Evolutionary conservation across 2,329 filamentous ascomycete species (phyloP), one percentile per base, ranked within the genome.

Genomic region (Paracoccidioides brasiliensis): DNA sequence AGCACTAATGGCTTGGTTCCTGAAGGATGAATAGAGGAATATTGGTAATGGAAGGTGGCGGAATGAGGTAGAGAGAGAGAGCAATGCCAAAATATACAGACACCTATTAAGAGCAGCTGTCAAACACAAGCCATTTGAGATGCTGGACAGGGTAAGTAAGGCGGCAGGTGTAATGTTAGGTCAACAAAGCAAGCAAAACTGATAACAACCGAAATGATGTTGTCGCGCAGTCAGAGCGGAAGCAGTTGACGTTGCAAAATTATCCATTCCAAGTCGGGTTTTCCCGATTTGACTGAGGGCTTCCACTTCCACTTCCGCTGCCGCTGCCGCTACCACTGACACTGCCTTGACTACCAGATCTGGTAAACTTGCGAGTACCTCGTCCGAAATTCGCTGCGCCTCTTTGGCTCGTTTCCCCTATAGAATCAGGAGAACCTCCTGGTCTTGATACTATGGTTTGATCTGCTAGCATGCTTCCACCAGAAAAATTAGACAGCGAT

Each of bases 271-370:
- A 67, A 55, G 60, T 58, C 48, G 62, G 61, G 60, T 68, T 70
- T 54, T 67, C 69, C 53, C 64, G 65, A 14, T 63, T 63, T 58
- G 70, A 72, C 56, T 64, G 66, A 30, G 72, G 72, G 61, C 71
- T 74, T 54, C 66, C 69, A 54, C 66, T 70, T 53, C 68, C 64
- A 63, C 73, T 65, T 64, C 75, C 58, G 65, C 73, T 72, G 59
- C 74, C 68, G 66, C 66, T 66, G 8, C 57, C 60, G 28, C 64
- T 61, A 35, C 69, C 70, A 35, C 60, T 64, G 49, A 75, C 76
- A 59, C 77, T 78, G 52, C 72, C 74, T 58, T 75, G 73, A 64
- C 76, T 78, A 52, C 70, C 74, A 40, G 65, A 67, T 61, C 69
- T 65, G 38, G 67, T 67, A 53, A 71, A 72, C 46, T 71, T 68